phyloP scores from a whole-genome alignment of 1,284 basidiomycete species.

The Fomitopsis pinicola region DNA sequence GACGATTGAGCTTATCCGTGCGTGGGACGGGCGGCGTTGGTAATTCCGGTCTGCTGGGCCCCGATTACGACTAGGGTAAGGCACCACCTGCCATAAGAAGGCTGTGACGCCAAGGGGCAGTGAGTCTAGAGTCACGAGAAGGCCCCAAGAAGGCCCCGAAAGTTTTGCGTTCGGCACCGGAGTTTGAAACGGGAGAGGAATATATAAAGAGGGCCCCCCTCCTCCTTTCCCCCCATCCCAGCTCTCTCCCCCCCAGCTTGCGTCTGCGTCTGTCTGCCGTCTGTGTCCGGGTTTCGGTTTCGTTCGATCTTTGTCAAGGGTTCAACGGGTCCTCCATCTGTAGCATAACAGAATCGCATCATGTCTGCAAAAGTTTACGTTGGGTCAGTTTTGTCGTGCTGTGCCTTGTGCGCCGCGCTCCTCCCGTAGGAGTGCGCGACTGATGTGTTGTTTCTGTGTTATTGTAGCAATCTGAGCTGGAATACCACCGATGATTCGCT shows the following conservation, averaged over 20 bases:
- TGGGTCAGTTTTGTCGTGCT: slow-evolving; percentile 59
- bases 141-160: slow-evolving; percentile 3
- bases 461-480: slow-evolving; percentile 85
- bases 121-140: slow-evolving; percentile 5
- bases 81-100: slow-evolving; percentile 2
- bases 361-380: slow-evolving; percentile 82
- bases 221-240: background rate
- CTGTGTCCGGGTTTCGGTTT: slow-evolving; percentile 29
- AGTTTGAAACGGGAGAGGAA: slow-evolving; percentile 24
- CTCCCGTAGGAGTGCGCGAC: slow-evolving; percentile 19
- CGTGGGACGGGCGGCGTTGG: background rate
- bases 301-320: slow-evolving; percentile 34
- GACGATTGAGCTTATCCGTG: background rate
- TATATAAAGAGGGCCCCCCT: slow-evolving; percentile 45
- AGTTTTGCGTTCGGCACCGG: slow-evolving; percentile 21
- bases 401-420: slow-evolving; percentile 12
- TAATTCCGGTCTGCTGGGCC: background rate
- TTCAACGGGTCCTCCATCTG: slow-evolving; percentile 43
- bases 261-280: slow-evolving; percentile 23
- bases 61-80: background rate
- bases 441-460: slow-evolving; percentile 24
- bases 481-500: slow-evolving; percentile 91
- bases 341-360: slow-evolving; percentile 40
- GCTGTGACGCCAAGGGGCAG: slow-evolving; percentile 11
- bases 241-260: slow-evolving; percentile 18